Percentiles rank a stretch among this genome's conserved stretches.
These are phyloP conservation scores for Yarrowia sp. DNA, from an alignment of 805 yeast genomes.

Conservation along the genomic window DNA sequence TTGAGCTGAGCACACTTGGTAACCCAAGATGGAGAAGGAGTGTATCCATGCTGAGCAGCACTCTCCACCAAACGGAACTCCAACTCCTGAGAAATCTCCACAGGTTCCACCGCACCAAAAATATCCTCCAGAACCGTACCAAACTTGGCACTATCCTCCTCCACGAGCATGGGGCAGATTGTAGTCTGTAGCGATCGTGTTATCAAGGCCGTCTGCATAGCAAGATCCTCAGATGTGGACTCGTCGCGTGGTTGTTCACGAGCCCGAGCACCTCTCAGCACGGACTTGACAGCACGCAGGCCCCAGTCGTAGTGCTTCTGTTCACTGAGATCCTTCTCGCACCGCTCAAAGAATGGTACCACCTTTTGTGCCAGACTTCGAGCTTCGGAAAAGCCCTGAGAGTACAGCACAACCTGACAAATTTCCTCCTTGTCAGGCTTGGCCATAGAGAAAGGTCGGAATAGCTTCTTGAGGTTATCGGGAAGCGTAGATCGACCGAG, in stretches of 20 bases:
- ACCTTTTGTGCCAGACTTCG: constrained; percentile 45
- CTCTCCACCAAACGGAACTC: constrained; percentile 35
- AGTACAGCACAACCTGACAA: constrained; percentile 63
- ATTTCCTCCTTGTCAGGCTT: constrained; percentile 67
- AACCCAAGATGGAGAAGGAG: constrained; percentile 45
- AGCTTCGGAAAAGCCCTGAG: constrained; percentile 65
- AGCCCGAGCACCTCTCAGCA: constrained; percentile 49
- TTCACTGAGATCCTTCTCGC: constrained; percentile 44
- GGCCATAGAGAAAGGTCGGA: constrained; percentile 70
- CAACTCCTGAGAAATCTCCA: constrained; percentile 32
- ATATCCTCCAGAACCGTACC: not conserved
- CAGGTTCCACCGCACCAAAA: constrained; percentile 30
- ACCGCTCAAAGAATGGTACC: constrained; percentile 51
- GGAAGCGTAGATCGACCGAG: constrained; percentile 81
- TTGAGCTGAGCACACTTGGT: constrained; percentile 58
- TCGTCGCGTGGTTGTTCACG: not conserved
- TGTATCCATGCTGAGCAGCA: constrained; percentile 38
- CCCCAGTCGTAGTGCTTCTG: constrained; percentile 92
- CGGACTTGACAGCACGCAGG: constrained; percentile 70
- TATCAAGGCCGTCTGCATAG: constrained; percentile 36
- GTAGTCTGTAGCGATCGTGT: constrained; percentile 56
- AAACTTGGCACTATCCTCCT: constrained; percentile 45
- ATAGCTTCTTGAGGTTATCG: constrained; percentile 75
- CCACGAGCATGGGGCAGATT: constrained; percentile 63
- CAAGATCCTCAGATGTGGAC: not conserved